Base-by-base conservation (phyloP, 1,284 basidiomycete species). In the Melampsora americana region DNA sequence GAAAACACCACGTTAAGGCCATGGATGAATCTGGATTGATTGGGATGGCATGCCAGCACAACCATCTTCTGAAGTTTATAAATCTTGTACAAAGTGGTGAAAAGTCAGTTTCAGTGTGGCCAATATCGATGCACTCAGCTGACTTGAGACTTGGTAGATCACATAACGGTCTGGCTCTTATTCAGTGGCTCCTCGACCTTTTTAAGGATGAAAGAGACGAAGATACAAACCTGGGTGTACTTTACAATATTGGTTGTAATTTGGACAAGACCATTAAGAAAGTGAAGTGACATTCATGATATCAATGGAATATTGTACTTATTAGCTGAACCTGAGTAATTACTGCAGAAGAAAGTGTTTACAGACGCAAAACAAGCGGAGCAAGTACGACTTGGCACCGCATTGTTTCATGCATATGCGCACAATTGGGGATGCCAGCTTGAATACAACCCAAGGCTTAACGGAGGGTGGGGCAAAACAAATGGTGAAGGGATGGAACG, bases 341-440 rank as follows among this genome's bases (percentile, higher is more conserved):
- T 16, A 28, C 3, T 64, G 9, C 35, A 35, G 35, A 35, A 35
- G 9, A 3, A 3, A 9, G 35, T 35, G 9, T 35, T 35, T 35
- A 35, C 35, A 3, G 9, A 35, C 9, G 35, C 3, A 35, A 35
- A 35, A 4, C 9, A 35, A 4, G 35, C 35, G 3, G 9, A 35
- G 9, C 35, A 35, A 35, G 35, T 35, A 9, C 3, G 9, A 5
- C 30, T 70, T 28, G 69, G 56, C 2, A 70, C 69, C 3, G 23
- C 30, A n/a, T 23, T 70, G 23, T 70, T 70, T 23, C 69, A 70
- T 32, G 69, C 69, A 7, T 70, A 48, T 64, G 69, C 56, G 18
- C 69, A 70, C 56, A 42, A 70, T 7, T 70, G 69, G 69, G 28
- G 44, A 26, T 70, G 69, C 32, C 69, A 70, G 42, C 56, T 42